Base-by-base conservation (phyloP, 352 stramenopile genomes). In the Globisporangium perplexum region DNA sequence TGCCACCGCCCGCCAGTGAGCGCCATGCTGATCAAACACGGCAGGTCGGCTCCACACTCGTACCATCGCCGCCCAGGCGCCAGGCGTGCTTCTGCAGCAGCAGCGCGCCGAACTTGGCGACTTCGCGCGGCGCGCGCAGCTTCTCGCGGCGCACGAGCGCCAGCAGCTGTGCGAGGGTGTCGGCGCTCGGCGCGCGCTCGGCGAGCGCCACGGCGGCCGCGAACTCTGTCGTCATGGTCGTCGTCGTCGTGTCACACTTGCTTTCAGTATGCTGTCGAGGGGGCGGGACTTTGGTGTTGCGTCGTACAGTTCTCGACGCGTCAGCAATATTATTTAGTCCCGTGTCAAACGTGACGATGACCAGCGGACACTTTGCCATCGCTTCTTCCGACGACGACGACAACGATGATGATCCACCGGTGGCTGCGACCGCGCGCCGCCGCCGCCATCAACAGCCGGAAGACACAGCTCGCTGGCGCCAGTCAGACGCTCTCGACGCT, bases 71-170 rank as follows among this genome's bases (percentile, higher is more conserved):
- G 50, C 77, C 71, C 22, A 88, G 60, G 5, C 75, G 55, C 60
- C 76, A 77, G 49, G 57, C 66, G 64, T 87, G 62, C 48, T 77
- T 72, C 36, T 73, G 63, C 28, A 88, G 51, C n/a, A 88, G 60
- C 46, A 64, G 33, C 35, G 65, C 59, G 31, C 77, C 72, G 31
- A 79, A 60, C 36, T 70, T 59, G 20, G 73, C 63, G 15, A 74
- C 61, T 18, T 69, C 70, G 3, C 60, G 63, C 10, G 74, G 60
- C 35, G 59, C 69, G 54, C 77, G 72, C 23, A 86, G 23, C 51
- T 88, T 86, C 50, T 88, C 74, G 39, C 76, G 81, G 47, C 74
- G 72, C 20, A 83, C 59, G 20, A 75, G 70, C 38, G 78, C 56
- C 24, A 88, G 64, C 62, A 88, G 51, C 38, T 83, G 71, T 49